Conservation (phyloP, 2,329 filamentous ascomycete species). For the Hypoxylon sp. region DNA sequence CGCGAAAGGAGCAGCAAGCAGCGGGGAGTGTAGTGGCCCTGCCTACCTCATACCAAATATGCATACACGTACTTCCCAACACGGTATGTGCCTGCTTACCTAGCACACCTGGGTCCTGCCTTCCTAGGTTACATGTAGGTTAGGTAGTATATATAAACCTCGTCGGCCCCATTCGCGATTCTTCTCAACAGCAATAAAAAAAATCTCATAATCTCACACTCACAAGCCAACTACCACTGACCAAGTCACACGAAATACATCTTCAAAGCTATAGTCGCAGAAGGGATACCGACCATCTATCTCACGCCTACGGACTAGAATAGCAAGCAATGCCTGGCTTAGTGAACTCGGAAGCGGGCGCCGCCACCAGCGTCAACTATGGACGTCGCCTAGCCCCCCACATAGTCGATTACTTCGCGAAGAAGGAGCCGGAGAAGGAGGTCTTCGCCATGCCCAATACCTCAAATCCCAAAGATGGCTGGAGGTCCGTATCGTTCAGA, state of each 20-base stretch:
- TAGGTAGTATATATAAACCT: too few species aligned
- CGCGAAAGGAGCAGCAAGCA: too few species aligned
- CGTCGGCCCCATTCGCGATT: too few species aligned
- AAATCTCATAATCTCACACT: background rate
- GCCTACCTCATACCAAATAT: too few species aligned
- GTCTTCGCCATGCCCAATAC: constrained; percentile 48
- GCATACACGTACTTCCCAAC: too few species aligned
- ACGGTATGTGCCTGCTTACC: background rate
- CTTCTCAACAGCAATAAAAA: background rate
- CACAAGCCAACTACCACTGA: background rate
- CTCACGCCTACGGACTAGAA: background rate
- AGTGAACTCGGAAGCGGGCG: background rate
- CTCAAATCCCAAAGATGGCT: constrained; percentile 51
- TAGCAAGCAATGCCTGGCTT: background rate
- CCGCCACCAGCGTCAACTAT: constrained; percentile 2
- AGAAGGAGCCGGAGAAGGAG: constrained; percentile 46
- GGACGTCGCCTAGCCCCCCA: constrained; percentile 48
- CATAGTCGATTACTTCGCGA: constrained; percentile 51
- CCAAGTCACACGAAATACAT: background rate
- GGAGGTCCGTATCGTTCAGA: constrained; percentile 49
- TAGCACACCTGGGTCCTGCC: too few species aligned
- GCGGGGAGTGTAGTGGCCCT: too few species aligned
- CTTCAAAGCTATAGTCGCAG: background rate
- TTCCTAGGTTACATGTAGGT: too few species aligned
- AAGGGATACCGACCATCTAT: background rate